A percentile compares a stretch with the other conserved stretches of the same genome.
These are phyloP conservation scores for Hura crepitans DNA, from an alignment of 441 rosid species.

Conservation along the genomic window DNA sequence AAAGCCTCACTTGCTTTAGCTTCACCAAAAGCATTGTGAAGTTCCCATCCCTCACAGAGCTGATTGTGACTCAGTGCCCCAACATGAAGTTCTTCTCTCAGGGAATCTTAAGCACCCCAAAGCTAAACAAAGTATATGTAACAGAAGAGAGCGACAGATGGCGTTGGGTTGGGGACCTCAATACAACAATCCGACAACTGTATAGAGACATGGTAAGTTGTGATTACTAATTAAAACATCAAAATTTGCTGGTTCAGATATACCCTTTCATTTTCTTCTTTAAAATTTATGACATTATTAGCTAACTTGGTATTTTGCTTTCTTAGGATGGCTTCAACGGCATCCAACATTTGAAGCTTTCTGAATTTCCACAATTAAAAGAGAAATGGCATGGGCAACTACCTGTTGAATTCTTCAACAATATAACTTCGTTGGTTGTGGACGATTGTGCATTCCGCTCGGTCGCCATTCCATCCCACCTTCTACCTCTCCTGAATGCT, in stretches of 20 bases:
- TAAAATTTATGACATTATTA: background rate
- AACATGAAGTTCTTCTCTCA: constrained; percentile 22
- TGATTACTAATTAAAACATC: no score
- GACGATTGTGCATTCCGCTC: background rate
- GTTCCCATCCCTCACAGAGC: constrained; percentile 16
- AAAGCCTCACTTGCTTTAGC: constrained; percentile 26
- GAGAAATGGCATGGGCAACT: constrained; percentile 15
- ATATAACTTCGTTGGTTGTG: background rate
- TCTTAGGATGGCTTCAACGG: background rate
- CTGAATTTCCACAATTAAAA: constrained; percentile 14
- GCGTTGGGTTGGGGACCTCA: constrained; percentile 1
- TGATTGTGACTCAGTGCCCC: constrained; percentile 18
- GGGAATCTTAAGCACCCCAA: constrained; percentile 9
- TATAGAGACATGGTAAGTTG: no score
- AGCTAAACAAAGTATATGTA: background rate
- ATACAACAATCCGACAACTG: constrained; percentile 9
- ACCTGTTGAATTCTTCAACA: constrained; percentile 6
- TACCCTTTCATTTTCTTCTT: no score
- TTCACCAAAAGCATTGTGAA: background rate
- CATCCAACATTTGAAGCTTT: background rate
- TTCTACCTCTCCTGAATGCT: background rate
- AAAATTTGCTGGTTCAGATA: no score
- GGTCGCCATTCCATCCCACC: background rate
- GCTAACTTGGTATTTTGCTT: background rate
- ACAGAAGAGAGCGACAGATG: background rate